Evolutionary conservation across 257 asterid species (phyloP), one percentile per base, ranked within the genome.

Genomic region (Scutellaria galericulata): DNA sequence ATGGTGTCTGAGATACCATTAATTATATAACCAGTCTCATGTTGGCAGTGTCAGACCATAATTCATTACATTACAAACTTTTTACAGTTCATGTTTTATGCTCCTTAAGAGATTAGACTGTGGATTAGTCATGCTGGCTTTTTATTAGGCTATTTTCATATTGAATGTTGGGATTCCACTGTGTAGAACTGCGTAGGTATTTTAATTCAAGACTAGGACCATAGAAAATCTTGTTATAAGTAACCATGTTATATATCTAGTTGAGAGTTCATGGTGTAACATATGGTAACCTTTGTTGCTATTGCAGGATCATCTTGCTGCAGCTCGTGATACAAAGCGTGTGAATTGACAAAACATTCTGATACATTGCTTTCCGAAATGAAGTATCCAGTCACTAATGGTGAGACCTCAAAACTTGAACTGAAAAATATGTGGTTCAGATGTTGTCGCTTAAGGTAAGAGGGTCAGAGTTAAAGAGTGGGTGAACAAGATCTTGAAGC

Each of bases 241-340:
- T 48, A 5, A 71, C 35, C 37, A 71, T 15, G 53, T 39, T 52
- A 51, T 45, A 51, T 45, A 42, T 53, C 60, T 13, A 24, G 12
- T 40, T 47, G 52, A 71, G 64, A 13, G 42, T 65, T 60, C 18
- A 39, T 73, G 44, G 6, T 73, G 52, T 39, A 9, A 46, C 54
- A 24, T 54, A 15, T 20, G 18, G 13, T 35, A 47, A 56, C 10
- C 11, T 52, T 51, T 72, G 69, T 68, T 71, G 63, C 48, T 71
- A 54, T 79, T 85, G 83, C 91, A 94, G 98, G 97, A 89, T 85
- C 98, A 94, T 85, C 75, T 94, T 78, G 90, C 96, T 11, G 88
- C 96, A 55, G 93, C 96, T 77, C 98, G 97, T 71, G 97, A 88
- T 74, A 82, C 89, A 1, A 94, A 86, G 78, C 90, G 86, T 61